These are phyloP conservation scores for Paecilomyces sp. DNA, from an alignment of 2,329 filamentous ascomycete genomes.

Conservation along the genomic window DNA sequence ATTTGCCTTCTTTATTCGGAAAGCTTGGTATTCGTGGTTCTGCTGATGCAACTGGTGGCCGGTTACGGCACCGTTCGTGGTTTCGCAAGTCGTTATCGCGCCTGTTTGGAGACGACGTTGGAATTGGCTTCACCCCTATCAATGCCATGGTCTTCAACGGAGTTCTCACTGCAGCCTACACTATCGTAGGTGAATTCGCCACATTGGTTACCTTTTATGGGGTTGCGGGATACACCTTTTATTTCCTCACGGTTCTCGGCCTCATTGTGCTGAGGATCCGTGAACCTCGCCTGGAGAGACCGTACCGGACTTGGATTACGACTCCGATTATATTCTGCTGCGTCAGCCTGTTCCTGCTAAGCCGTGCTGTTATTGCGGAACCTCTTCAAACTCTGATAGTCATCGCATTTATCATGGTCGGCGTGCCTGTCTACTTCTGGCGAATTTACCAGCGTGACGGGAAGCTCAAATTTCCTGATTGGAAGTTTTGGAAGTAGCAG, in stretches of 20 bases:
- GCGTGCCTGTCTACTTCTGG: conserved; percentile 85
- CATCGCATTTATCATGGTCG: conserved; percentile 72
- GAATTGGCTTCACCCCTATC: conserved; percentile 88
- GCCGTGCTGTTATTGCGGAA: conserved; percentile 80
- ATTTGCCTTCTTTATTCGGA: conserved; percentile 76
- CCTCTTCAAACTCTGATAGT: conserved; percentile 86
- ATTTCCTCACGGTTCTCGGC: conserved; percentile 90
- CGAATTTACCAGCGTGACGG: conserved; percentile 62
- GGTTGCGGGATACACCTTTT: conserved; percentile 94
- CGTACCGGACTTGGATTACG: conserved; percentile 93
- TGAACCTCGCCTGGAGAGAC: conserved; percentile 80
- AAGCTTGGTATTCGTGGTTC: conserved; percentile 62
- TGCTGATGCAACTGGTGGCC: conserved; percentile 19
- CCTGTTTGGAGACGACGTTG: conserved; percentile 68
- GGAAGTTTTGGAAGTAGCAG: conserved; percentile 39
- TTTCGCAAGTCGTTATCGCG: conserved; percentile 52
- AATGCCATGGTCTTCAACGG: conserved; percentile 82
- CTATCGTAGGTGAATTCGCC: conserved; percentile 79
- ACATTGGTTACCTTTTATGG: conserved; percentile 96
- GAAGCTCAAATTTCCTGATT: conserved; percentile 22
- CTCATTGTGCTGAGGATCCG: conserved; percentile 82
- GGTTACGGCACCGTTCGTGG: conserved; percentile 44
- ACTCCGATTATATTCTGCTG: conserved; percentile 98
- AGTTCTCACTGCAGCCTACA: conserved; percentile 65
- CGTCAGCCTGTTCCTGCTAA: conserved; percentile 86